Conservation (phyloP, 2,329 filamentous ascomycete genomes). For the Fusarium vanettenii region DNA sequence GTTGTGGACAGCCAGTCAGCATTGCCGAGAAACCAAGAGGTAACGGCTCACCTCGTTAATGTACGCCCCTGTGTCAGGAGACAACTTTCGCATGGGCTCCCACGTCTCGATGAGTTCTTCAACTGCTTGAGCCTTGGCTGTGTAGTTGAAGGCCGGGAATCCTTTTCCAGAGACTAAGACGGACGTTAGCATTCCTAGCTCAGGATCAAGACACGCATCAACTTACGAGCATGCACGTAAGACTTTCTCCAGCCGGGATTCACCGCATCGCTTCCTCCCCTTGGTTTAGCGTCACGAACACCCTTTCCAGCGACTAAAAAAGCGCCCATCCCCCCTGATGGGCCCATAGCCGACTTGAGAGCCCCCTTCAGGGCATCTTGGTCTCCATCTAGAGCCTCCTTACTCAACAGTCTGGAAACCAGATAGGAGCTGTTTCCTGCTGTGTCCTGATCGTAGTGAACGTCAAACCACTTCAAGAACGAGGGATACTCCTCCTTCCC, state of each 20-base stretch:
- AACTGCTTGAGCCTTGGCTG: constrained; percentile 43
- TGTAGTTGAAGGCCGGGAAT: constrained; percentile 49
- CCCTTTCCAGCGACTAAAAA: constrained; percentile 59
- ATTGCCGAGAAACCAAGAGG: fast-evolving
- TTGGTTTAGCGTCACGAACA: constrained; percentile 55
- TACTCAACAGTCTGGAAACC: constrained; percentile 59
- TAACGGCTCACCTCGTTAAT: constrained; percentile 55
- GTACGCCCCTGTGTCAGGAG: constrained; percentile 56
- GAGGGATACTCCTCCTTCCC: constrained; percentile 42
- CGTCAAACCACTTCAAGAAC: constrained; percentile 53
- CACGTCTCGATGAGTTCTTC: constrained; percentile 40
- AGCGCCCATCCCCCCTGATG: constrained; percentile 44
- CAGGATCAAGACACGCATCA: constrained; percentile 32
- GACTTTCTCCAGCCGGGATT: constrained; percentile 64
- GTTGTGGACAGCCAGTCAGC: fast-evolving
- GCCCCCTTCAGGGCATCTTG: constrained; percentile 48
- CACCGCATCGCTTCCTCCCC: constrained; percentile 59
- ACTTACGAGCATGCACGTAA: constrained; percentile 55
- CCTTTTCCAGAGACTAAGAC: constrained; percentile 39
- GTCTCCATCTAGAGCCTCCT: constrained; percentile 45
- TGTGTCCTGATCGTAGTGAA: constrained; percentile 49
- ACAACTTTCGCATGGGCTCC: constrained; percentile 53
- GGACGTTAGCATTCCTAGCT: background rate
- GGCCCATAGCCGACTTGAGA: constrained; percentile 48
- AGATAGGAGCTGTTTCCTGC: constrained; percentile 52